Evolutionary conservation across 495 filamentous ascomycete species (phyloP).

Genomic region (Aspergillus wentii): DNA sequence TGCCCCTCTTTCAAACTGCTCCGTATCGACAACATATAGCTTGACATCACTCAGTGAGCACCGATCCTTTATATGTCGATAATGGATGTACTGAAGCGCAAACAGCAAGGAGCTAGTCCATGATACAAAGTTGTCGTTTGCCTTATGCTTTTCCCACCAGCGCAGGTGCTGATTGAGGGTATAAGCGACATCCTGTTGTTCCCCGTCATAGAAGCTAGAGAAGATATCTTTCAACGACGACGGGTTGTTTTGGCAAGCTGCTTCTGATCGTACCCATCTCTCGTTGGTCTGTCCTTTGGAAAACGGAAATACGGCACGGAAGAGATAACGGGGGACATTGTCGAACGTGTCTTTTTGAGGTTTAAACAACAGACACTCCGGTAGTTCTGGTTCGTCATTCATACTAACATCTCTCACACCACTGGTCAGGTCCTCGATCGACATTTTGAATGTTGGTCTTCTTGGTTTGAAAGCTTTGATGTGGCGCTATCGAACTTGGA

Average conservation of each 20-base stretch:
- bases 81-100: constrained; percentile 29
- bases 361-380: background rate
- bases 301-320: constrained; percentile 4
- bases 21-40: background rate
- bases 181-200: constrained; percentile 8
- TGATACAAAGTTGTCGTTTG: constrained; percentile 25
- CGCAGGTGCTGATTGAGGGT: constrained; percentile 22
- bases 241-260: background rate
- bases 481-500: no score
- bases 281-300: constrained; percentile 13
- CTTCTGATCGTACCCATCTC: constrained; percentile 13
- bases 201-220: constrained; percentile 2
- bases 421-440: no score
- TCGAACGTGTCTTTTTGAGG: background rate
- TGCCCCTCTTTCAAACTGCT: background rate
- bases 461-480: no score
- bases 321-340: constrained; percentile 9
- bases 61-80: constrained; percentile 7
- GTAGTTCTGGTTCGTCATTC: background rate
- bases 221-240: constrained; percentile 14
- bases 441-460: no score
- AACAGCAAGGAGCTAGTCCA: constrained; percentile 35
- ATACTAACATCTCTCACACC: background rate
- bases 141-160: constrained; percentile 11
- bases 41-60: background rate